Base-by-base conservation (phyloP, 306 rosid genomes). In the Coriaria nepalensis region DNA sequence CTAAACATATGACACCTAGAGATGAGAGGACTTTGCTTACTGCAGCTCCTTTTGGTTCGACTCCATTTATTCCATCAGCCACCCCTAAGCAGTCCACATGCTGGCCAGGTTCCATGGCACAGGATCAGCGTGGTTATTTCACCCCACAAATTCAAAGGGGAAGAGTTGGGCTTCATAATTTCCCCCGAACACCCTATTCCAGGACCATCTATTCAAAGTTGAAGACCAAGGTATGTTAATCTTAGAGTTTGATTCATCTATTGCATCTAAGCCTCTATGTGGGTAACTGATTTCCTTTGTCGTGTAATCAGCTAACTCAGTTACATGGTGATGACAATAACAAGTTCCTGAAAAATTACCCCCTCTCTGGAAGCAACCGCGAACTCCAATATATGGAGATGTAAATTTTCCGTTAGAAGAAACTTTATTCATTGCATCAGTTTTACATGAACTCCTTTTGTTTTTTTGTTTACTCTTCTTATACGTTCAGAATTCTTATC, bases 81-180 rank as follows among this genome's bases (percentile, higher is more conserved):
- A 61, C 70, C 10, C 67, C 73, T 40, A 81, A 62, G 73, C 63
- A 72, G 2, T 65, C 90, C 40, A 47, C 74, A 60, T 73, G 79
- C 63, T 84, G 97, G 97, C 97, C 97, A 11, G 95, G 95, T 52
- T 74, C 84, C 53, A 62, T 90, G 72, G 71, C 71, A 56, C 73
- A 70, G 44, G 76, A 78, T 68, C 64, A 53, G 12, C 59, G 40
- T 43, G 63, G 70, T 63, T 79, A 77, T 58, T 12, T 50, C 60
- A 81, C 93, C 43, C 93, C 95, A 10, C 79, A 70, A 53, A 71
- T 67, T 70, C 90, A 78, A 52, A 72, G 79, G 48, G 77, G 71
- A 41, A 69, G 78, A 74, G 66, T 50, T 49, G 84, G 90, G 40
- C 82, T 81, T 64, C 67, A 68, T 52, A 81, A 71, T 57, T 64